Percentiles rank a stretch among this genome's conserved stretches.
phyloP scores from a whole-genome alignment of 2,329 filamentous ascomycete species.

The Diaporthe citri region DNA sequence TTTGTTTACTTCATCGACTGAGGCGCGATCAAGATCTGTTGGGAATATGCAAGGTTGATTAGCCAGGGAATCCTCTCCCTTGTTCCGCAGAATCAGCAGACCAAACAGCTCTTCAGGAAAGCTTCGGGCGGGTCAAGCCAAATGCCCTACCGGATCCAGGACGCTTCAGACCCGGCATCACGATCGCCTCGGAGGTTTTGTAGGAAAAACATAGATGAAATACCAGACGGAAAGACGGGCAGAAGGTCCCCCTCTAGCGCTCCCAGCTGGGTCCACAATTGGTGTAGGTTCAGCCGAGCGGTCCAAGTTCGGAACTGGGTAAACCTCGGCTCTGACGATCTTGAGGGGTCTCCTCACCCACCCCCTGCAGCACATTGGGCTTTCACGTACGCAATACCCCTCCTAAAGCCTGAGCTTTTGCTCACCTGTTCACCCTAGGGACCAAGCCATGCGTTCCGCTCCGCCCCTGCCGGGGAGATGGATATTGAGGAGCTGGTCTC shows the following conservation, averaged over 20 bases:
- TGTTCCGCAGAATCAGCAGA: background rate
- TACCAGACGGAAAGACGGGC: slow-evolving; percentile 23
- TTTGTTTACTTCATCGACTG: background rate
- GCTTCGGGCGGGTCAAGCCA: background rate
- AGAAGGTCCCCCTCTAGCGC: slow-evolving; percentile 37
- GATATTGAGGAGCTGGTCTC: background rate
- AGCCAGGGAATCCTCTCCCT: slow-evolving; percentile 24
- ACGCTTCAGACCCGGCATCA: slow-evolving; percentile 5
- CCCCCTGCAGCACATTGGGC: slow-evolving; percentile 12
- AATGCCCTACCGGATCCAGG: slow-evolving; percentile 1
- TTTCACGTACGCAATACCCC: slow-evolving; percentile 4
- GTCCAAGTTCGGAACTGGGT: slow-evolving; percentile 39
- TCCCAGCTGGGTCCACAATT: background rate
- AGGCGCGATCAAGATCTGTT: background rate
- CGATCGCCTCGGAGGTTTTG: slow-evolving; percentile 1
- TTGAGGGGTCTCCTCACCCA: background rate
- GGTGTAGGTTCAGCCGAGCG: slow-evolving; percentile 26
- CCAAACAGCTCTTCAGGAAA: background rate
- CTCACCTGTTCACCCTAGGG: background rate
- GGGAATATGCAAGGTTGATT: slow-evolving; percentile 9
- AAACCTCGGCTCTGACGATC: slow-evolving; percentile 36
- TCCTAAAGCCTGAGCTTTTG: slow-evolving; percentile 7
- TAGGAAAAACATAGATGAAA: background rate
- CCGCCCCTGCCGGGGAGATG: background rate
- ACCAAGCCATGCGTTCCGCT: slow-evolving; percentile 9